Evolutionary conservation across 352 stramenopile genomes (phyloP).

Genomic region (Phytopythium vexans): DNA sequence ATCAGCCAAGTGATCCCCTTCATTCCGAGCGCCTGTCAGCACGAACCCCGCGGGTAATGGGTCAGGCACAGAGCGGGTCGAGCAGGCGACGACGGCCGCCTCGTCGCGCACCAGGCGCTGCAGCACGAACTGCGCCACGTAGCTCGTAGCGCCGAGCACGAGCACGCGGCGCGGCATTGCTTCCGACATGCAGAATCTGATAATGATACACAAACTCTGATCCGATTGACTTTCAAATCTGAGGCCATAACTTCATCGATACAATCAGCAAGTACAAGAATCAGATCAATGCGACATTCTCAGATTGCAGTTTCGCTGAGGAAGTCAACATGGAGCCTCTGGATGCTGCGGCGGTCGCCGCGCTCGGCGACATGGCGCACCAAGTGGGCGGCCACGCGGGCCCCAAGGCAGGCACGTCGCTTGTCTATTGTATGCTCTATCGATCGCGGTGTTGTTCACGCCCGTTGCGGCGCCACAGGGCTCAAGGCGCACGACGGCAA

Average conservation of each 20-base stretch:
- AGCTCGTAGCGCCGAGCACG: slow-evolving; percentile 56
- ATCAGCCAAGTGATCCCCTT: not conserved
- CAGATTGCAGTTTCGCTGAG: not conserved
- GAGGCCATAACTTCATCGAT: slow-evolving; percentile 4
- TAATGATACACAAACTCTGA: slow-evolving; percentile 4
- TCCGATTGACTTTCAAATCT: not conserved
- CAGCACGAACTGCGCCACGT: slow-evolving; percentile 67
- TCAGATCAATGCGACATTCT: not conserved
- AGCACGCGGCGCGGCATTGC: slow-evolving; percentile 35
- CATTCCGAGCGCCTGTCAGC: slow-evolving; percentile 1
- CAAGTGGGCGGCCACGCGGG: slow-evolving; percentile 79
- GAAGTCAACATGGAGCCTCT: not conserved
- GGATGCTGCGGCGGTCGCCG: slow-evolving; percentile 7
- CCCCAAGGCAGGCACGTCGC: slow-evolving; percentile 50
- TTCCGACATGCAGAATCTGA: not conserved
- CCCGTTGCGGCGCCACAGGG: slow-evolving; percentile 19
- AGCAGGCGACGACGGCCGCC: not conserved
- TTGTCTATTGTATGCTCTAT: too few species aligned
- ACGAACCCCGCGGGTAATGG: slow-evolving; percentile 24
- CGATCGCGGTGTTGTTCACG: not conserved
- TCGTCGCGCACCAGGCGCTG: slow-evolving; percentile 19
- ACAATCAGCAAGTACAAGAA: not conserved
- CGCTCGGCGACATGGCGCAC: slow-evolving; percentile 57
- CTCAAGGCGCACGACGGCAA: slow-evolving; percentile 57
- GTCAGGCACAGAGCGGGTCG: too few species aligned